Conservation (phyloP, 1,139 yeast species). For the Magnusiomyces fungicola region DNA sequence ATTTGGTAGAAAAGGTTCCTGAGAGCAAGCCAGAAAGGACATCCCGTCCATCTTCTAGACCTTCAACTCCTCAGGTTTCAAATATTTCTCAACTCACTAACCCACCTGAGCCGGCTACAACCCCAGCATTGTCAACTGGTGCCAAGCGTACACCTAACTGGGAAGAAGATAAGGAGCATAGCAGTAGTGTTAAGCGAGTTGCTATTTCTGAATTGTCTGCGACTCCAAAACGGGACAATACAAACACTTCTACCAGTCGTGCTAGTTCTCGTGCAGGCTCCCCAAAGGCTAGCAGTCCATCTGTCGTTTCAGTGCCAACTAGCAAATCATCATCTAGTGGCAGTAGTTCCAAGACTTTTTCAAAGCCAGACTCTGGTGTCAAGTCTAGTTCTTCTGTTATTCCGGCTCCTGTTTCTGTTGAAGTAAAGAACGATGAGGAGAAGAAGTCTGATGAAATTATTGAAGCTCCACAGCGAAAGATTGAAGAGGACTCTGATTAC, state of each 20-base stretch:
- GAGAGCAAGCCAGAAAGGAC: neutral
- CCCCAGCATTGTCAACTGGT: neutral
- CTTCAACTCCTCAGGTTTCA: neutral
- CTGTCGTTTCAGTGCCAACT: no score
- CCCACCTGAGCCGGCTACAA: neutral
- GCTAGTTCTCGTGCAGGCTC: no score
- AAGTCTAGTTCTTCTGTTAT: neutral
- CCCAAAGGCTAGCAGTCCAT: no score
- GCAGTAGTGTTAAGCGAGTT: conserved; percentile 5
- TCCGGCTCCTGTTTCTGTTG: neutral
- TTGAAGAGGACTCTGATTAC: conserved; percentile 78
- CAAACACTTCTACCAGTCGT: neutral
- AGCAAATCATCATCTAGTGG: no score
- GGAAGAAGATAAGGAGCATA: conserved; percentile 12
- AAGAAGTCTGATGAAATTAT: conserved; percentile 14
- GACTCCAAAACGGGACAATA: no score
- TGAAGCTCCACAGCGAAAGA: conserved; percentile 67
- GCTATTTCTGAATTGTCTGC: no score
- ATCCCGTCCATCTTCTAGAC: neutral
- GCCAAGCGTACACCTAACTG: conserved; percentile 11
- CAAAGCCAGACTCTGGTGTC: no score
- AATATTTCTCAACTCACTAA: neutral
- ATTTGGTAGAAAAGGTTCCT: neutral
- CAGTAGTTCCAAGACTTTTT: no score
- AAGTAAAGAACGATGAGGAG: no score